Evolutionary conservation across 2,329 filamentous ascomycete species (phyloP), one percentile per base, ranked within the genome.

Genomic region (Huntiella decipiens): DNA sequence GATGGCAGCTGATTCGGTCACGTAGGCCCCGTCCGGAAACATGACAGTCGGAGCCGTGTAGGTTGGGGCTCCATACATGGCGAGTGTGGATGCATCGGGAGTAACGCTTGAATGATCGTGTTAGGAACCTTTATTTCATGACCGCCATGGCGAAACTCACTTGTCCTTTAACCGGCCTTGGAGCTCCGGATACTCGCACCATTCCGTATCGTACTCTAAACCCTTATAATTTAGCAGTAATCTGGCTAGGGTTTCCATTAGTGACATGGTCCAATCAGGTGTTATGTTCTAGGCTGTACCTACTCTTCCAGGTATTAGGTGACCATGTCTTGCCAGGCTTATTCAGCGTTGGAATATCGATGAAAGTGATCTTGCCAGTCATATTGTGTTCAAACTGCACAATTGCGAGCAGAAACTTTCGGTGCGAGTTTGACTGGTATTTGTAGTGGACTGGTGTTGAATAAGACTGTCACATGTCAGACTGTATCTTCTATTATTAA

Each of bases 221-320:
- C 64, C 64, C 57, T 84, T 84, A 61, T 68, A 81, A 60, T 82
- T 83, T 38, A 84, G 61, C 2, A 70, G 56, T 47, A 83, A 59
- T 1, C 79, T 75, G 38, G 73, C 78, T 82, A 44, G 19, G 5
- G 4, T 1, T n/a, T 7, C 12, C 32, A 35, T 32, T 39, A 46
- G 51, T 40, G 52, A 44, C 15, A 28, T 28, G 6, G 22, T 17
- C 6, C 10, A 10, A 43, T 43, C 13, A 7, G 12, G 39, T 41
- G 39, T 31, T 35, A 32, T 15, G 28, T 6, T 12, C 3, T 8
- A 11, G 5, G 19, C 4, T 4, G 5, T 22, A 43, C 55, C 53
- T 60, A 79, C 77, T 74, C 61, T 79, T 83, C 78, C 77, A 83
- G 1, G 78, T 71, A 56, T 83, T 84, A 39, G 72, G 60, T 1